Evolutionary conservation across 208 protist genomes (phyloP), one percentile per base, ranked within the genome.

Genomic region (Porcisia deanei): DNA sequence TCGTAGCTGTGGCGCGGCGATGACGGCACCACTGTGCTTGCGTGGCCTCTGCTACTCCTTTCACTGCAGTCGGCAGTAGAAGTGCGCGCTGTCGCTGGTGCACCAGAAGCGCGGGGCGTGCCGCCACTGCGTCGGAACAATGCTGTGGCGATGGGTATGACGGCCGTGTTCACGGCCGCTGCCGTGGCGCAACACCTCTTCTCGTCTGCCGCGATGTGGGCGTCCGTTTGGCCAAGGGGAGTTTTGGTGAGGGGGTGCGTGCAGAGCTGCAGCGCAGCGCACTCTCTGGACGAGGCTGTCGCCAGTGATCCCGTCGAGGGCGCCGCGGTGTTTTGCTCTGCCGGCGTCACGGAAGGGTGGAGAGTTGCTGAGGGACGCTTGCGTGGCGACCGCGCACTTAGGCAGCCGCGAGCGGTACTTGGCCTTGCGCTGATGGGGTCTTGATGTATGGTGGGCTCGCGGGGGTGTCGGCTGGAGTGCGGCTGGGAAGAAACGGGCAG

Each of bases 251-350:
- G 78, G 8, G 78, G 12, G 60, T 78, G 18, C 9, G 78, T 75
- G 68, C 75, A 78, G 68, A 82, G 78, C 78, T 78, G 78, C 58
- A 82, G 68, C 0, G 57, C 78, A 1, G 66, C 67, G 53, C 73
- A 82, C 53, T 8, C 22, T 53, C 59, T 72, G 18, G 68, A 72
- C 30, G 34, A 37, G 34, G 53, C 16, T 67, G 37, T 10, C 41
- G 41, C 22, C 14, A 25, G 18, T 14, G 53, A 60, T 14, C 34
- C 18, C 1, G 30, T 10, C 18, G 20, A 60, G 68, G 66, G 10
- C 12, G 66, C 20, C 64, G 43, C 37, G 43, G 43, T 53, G 43
- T 25, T 53, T n/a, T 49, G 43, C 64, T 47, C 64, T 55, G 52
- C 34, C 8, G 49, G 16, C 43, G 67, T 16, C 52, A 43, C 67